A percentile compares a stretch with the other conserved stretches of the same genome.
Conservation (phyloP, 2,329 filamentous ascomycete species). For the Orbilia ellipsospora region DNA sequence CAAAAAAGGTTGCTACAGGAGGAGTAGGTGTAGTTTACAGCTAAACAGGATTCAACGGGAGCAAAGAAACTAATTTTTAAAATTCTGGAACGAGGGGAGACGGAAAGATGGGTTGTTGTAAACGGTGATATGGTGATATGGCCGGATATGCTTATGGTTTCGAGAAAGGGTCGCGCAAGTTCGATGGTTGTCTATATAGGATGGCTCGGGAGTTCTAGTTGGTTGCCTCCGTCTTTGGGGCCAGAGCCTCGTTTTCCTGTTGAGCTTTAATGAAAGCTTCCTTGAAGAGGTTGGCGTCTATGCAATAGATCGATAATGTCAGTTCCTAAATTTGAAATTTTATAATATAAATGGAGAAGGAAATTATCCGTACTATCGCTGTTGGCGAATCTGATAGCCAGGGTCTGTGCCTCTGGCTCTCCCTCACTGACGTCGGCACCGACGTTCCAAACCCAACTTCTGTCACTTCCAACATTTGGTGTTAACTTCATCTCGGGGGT, state of each 20-base stretch:
- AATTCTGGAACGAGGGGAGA: background rate
- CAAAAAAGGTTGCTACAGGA: conserved; percentile 24
- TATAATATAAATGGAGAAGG: background rate
- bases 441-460: conserved; percentile 99
- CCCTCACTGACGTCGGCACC: conserved; percentile 98
- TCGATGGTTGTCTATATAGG: background rate
- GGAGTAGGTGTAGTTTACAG: conserved; percentile 37
- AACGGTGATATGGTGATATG: background rate
- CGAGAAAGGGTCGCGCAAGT: background rate
- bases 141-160: background rate
- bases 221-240: conserved; percentile 62
- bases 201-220: background rate
- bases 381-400: conserved; percentile 98
- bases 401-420: conserved; percentile 92
- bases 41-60: conserved; percentile 13
- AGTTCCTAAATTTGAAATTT: background rate
- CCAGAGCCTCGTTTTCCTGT: conserved; percentile 91
- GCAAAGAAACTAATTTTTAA: conserved; percentile 23
- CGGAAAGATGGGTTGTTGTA: background rate
- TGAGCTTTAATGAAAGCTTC: conserved; percentile 97
- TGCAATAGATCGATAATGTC: conserved; percentile 9
- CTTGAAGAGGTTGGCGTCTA: conserved; percentile 97
- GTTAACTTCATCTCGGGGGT: conserved; percentile 99
- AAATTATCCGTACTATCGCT: conserved; percentile 79
- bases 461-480: conserved; percentile 96